A percentile compares a stretch with the other conserved stretches of the same genome.
phyloP scores from a whole-genome alignment of 805 yeast genomes.

The Ogataea nonfermentans region DNA sequence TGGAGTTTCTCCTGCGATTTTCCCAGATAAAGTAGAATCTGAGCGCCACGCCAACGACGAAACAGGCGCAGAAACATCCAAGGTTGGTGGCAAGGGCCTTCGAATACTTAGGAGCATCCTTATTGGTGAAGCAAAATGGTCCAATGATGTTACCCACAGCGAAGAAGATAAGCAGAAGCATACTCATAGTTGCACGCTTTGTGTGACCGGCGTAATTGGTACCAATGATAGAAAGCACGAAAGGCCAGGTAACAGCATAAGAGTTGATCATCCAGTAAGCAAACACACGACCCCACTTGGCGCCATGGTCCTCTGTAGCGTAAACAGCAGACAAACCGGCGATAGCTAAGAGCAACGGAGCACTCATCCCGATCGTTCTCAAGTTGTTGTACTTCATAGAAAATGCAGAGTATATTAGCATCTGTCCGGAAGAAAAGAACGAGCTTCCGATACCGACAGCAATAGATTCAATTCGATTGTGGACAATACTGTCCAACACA shows the following conservation, averaged over 20 bases:
- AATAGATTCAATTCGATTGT: conserved; percentile 19
- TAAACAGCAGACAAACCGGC: conserved; percentile 28
- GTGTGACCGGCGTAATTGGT: conserved; percentile 51
- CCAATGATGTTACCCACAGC: conserved; percentile 57
- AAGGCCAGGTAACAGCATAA: conserved; percentile 29
- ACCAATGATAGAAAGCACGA: conserved; percentile 28
- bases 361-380: conserved; percentile 24
- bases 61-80: conserved; percentile 40
- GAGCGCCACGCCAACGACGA: conserved; percentile 29
- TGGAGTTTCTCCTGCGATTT: conserved; percentile 41
- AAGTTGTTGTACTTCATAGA: conserved; percentile 18
- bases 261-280: conserved; percentile 35
- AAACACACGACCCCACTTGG: conserved; percentile 32
- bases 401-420: conserved; percentile 18
- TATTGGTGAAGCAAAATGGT: conserved; percentile 45
- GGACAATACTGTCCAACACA: conserved; percentile 22
- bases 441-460: conserved; percentile 24
- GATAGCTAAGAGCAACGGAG: conserved; percentile 27
- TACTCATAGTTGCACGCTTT: conserved; percentile 46
- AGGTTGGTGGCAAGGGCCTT: conserved; percentile 40
- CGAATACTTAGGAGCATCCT: conserved; percentile 44
- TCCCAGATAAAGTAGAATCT: conserved; percentile 33
- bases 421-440: conserved; percentile 27
- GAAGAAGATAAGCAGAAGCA: conserved; percentile 43
- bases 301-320: conserved; percentile 26